phyloP scores from a whole-genome alignment of 176 grass and related monocot genomes.

The Elymus sibiricus region DNA sequence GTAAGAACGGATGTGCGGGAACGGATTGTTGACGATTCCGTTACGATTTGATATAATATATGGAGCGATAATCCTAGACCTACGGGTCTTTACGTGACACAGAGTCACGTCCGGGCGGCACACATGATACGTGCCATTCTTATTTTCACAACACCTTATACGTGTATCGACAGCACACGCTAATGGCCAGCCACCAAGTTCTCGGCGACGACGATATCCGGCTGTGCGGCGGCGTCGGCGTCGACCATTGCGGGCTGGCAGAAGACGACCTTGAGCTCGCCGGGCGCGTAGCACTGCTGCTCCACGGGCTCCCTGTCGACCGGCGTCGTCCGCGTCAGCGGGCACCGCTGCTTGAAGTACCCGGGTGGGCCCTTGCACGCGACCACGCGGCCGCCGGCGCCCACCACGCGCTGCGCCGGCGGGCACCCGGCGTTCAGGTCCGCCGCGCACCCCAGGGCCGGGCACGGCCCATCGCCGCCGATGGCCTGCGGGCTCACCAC shows the following conservation, averaged over 20 bases:
- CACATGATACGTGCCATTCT: background rate
- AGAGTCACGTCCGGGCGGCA: background rate
- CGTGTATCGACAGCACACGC: background rate
- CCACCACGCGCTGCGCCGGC: background rate
- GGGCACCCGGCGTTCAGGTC: conserved; percentile 22
- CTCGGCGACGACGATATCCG: background rate
- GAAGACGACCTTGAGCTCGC: conserved; percentile 54
- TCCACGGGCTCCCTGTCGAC: conserved; percentile 34
- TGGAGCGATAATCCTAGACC: too few relatives aligned
- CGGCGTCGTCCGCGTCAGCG: conserved; percentile 25
- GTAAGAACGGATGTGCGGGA: too few relatives aligned
- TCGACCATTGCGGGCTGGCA: conserved; percentile 37
- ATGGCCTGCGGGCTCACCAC: conserved; percentile 35
- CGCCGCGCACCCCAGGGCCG: conserved; percentile 22
- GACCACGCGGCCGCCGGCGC: background rate
- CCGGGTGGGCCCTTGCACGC: background rate
- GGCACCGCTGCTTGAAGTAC: conserved; percentile 37
- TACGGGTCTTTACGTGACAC: too few relatives aligned
- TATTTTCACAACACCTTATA: background rate
- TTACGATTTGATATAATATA: too few relatives aligned
- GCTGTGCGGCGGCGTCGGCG: background rate
- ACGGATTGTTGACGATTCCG: too few relatives aligned
- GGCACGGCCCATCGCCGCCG: conserved; percentile 37
- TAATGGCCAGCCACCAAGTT: background rate
- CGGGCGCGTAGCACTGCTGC: conserved; percentile 26